Conservation (phyloP, 768 basidiomycete species). For the Suillus discolor region DNA sequence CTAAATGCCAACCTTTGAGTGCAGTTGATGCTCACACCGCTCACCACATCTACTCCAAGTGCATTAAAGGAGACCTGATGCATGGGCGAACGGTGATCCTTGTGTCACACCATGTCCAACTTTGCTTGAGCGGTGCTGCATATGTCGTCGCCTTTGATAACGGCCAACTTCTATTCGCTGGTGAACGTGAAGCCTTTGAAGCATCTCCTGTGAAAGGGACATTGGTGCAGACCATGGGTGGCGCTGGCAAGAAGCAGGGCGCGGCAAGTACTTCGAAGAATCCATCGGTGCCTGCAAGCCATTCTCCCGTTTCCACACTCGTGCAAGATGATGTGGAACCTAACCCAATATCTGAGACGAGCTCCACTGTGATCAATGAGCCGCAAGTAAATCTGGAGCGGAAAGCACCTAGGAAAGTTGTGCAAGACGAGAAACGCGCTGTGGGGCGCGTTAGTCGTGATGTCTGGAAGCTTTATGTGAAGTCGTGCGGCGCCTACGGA, state of each 20-base stretch:
- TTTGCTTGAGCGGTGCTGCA: constrained; percentile 77
- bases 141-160: constrained; percentile 83
- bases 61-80: constrained; percentile 78
- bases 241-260: constrained; percentile 47
- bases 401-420: constrained; percentile 74
- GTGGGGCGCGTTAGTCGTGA: constrained; percentile 67
- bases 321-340: constrained; percentile 14
- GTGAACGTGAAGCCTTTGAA: constrained; percentile 64
- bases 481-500: constrained; percentile 47
- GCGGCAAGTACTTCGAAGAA: constrained; percentile 17
- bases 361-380: constrained; percentile 44
- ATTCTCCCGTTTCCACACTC: constrained; percentile 24
- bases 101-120: constrained; percentile 93
- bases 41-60: constrained; percentile 77
- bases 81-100: constrained; percentile 81
- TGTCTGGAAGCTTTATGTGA: constrained; percentile 66
- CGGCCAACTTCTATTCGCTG: constrained; percentile 72
- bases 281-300: constrained; percentile 10
- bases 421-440: constrained; percentile 84
- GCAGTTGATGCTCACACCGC: constrained; percentile 86
- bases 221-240: constrained; percentile 60
- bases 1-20: constrained; percentile 1
- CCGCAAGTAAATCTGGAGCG: constrained; percentile 37
- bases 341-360: constrained; percentile 40
- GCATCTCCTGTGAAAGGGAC: constrained; percentile 65